Evolutionary conservation across 192 early-diverging fungal species (phyloP).

Genomic region (Entomortierella chlamydospora): DNA sequence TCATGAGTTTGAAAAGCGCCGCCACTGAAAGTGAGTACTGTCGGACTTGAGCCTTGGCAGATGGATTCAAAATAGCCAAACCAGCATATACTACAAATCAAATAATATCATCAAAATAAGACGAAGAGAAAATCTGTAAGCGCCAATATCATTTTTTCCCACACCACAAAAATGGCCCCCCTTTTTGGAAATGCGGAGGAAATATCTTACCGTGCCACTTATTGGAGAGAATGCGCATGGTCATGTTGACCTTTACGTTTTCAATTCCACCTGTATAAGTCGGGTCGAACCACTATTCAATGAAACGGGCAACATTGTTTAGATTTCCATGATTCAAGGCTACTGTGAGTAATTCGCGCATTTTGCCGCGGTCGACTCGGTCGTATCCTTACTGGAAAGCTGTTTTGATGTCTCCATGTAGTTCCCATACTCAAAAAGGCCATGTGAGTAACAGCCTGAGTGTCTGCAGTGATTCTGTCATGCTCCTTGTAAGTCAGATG

Average conservation of each 20-base stretch:
- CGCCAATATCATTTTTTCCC: too few species aligned
- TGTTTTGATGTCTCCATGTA: conserved; percentile 86
- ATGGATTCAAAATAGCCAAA: conserved; percentile 93
- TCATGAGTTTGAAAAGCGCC: conserved; percentile 95
- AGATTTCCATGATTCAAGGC: too few species aligned
- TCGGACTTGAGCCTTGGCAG: conserved; percentile 83
- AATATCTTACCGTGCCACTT: conserved; percentile 92
- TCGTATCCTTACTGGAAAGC: conserved; percentile 74
- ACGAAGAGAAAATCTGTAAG: background rate
- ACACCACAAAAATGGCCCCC: too few species aligned
- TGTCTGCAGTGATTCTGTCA: conserved; percentile 96
- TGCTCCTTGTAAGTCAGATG: conserved; percentile 86
- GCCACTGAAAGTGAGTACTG: conserved; percentile 92
- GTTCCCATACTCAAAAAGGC: conserved; percentile 96
- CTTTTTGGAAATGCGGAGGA: too few species aligned
- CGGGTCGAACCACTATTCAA: conserved; percentile 83
- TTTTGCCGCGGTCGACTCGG: too few species aligned
- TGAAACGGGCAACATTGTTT: background rate
- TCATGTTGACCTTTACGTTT: conserved; percentile 96
- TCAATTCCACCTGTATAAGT: conserved; percentile 94
- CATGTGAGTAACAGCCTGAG: conserved; percentile 96
- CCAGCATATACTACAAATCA: conserved; percentile 60
- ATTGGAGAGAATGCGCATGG: conserved; percentile 91
- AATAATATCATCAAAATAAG: background rate
- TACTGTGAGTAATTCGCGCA: too few species aligned